Evolutionary conservation across 305 asterid genomes (phyloP), one percentile per base, ranked within the genome.

Genomic region (Ajuga reptans): DNA sequence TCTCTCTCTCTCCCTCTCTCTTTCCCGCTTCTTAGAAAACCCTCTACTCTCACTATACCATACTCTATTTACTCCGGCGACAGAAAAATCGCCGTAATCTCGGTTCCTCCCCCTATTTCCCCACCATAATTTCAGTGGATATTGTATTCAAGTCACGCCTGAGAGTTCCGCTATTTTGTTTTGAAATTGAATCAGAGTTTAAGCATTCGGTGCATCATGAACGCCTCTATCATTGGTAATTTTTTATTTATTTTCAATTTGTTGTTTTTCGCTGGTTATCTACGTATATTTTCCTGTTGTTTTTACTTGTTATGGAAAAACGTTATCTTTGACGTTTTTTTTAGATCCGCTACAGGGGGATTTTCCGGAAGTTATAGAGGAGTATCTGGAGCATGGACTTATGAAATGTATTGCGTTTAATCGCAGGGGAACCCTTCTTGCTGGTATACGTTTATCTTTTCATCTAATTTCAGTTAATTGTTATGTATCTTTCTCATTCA

Each of bases 361-460:
- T 77, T 91, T 91, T 50, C 97, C 96, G 9, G 95, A 91, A 76
- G 95, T 89, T 41, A 89, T 89, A 77, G 97, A 91, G 77, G 96
- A 91, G 87, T 91, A 77, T 77, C 64, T 91, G 91, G 95, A 91
- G 77, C 84, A 86, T 77, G 96, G 97, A 29, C 67, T 81, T 39
- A 86, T 85, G 84, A 91, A 91, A 72, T 89, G 95, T 70, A 79
- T 87, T 24, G 92, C 96, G 58, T 91, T 91, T 69, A 91, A 89
- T 84, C 96, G 97, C 68, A 87, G 93, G 0, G 96, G 97, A 75
- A 89, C 95, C 67, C 97, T 91, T 80, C 91, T 91, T 36, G 97
- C 96, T 54, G 96, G 96, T 91, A 83, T 58, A 60, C 3, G 70
- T 72, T 50, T 56, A 17, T 27, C 7, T 37, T 17, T 50, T 24